Percentiles rank a stretch among this genome's conserved stretches.
phyloP scores from a whole-genome alignment of 179 eudicot species.

The Beta corolliflora region DNA sequence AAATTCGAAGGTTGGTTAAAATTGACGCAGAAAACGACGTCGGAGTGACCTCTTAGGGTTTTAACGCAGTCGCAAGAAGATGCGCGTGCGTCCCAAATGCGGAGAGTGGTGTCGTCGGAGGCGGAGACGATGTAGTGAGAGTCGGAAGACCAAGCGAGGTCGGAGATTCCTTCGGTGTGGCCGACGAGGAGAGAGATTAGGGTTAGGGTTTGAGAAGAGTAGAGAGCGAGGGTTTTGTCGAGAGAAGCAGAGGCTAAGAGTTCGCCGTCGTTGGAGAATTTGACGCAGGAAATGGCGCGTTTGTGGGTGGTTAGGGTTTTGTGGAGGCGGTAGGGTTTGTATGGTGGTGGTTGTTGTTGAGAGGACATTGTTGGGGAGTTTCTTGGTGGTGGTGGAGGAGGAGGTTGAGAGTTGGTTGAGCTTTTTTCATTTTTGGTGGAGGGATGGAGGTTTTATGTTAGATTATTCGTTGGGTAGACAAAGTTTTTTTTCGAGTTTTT shows the following conservation, averaged over 20 bases:
- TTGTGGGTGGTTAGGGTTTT: conserved; percentile 66
- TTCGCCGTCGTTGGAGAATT: conserved; percentile 82
- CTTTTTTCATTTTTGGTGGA: not conserved
- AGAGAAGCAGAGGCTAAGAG: conserved; percentile 86
- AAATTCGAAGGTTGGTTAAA: conserved; percentile 68
- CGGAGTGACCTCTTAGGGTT: conserved; percentile 71
- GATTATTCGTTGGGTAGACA: not conserved
- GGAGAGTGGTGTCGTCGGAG: conserved; percentile 82
- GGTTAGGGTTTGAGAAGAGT: conserved; percentile 63
- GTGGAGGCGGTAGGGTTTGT: conserved; percentile 61
- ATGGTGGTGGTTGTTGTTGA: conserved; percentile 43
- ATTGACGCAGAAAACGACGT: conserved; percentile 72
- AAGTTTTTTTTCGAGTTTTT: too few species aligned
- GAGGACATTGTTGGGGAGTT: conserved; percentile 20
- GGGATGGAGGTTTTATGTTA: not conserved
- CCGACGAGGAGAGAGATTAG: conserved; percentile 54
- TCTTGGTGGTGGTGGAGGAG: not conserved
- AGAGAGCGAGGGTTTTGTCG: conserved; percentile 75
- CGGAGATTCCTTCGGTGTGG: conserved; percentile 82
- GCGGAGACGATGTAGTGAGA: conserved; percentile 89
- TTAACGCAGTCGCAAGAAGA: conserved; percentile 56
- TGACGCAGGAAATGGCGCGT: conserved; percentile 75
- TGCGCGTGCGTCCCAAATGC: conserved; percentile 80
- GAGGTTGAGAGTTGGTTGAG: not conserved
- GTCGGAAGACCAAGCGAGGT: conserved; percentile 90